phyloP scores from a whole-genome alignment of 306 rosid species.

The Cajanus cajan region DNA sequence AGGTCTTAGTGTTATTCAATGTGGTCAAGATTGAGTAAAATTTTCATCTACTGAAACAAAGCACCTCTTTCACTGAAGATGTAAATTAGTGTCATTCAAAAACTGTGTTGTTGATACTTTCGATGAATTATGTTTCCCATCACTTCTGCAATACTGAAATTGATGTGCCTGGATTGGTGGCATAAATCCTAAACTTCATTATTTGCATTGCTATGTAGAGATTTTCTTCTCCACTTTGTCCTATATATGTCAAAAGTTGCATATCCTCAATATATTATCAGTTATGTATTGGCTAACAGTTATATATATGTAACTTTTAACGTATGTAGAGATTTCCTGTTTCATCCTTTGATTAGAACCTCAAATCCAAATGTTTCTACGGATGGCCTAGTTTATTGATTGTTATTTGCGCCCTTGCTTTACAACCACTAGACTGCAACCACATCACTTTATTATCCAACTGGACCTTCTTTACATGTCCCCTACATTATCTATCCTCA shows the following conservation, averaged over 20 bases:
- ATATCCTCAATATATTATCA: neutral
- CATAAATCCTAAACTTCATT: neutral
- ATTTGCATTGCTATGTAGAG: neutral
- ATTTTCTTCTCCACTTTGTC: constrained; percentile 3
- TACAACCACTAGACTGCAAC: neutral
- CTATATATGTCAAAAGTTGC: neutral
- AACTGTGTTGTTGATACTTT: neutral
- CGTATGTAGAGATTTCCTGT: neutral
- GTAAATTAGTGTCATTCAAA: neutral
- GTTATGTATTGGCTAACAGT: neutral
- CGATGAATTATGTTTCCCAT: neutral
- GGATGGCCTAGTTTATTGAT: neutral
- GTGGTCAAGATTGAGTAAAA: neutral
- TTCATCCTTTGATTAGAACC: neutral
- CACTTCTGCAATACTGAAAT: neutral
- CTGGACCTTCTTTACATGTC: neutral
- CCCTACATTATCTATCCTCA: neutral
- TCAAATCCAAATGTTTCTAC: neutral
- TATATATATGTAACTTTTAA: neutral
- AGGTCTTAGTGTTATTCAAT: neutral
- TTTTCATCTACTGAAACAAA: neutral
- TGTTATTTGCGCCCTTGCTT: neutral
- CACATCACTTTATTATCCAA: neutral
- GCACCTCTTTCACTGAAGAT: neutral
- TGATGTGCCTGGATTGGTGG: neutral